These are phyloP conservation scores for Aspergillus mulundensis DNA, from an alignment of 495 filamentous ascomycete species.

Conservation along the genomic window DNA sequence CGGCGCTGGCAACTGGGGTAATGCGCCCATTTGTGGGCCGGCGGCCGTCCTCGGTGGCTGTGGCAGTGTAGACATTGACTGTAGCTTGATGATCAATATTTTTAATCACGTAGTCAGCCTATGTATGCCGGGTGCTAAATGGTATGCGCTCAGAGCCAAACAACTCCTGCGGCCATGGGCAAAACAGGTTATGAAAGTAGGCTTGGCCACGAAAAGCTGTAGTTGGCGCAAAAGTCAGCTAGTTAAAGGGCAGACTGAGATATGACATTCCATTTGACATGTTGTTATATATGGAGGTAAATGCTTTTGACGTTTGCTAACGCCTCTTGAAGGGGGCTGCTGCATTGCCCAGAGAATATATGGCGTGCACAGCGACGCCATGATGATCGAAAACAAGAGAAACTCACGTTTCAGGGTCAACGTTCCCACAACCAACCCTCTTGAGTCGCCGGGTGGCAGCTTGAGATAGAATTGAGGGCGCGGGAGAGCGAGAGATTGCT, in stretches of 20 bases:
- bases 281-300: not conserved
- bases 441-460: too few species aligned
- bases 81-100: not conserved
- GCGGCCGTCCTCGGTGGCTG: slow-evolving; percentile 57
- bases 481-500: not conserved
- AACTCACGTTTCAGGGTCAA: not conserved
- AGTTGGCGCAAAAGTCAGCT: not conserved
- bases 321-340: not conserved
- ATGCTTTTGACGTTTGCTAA: not conserved
- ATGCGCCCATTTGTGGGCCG: slow-evolving; percentile 59
- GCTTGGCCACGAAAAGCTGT: not conserved
- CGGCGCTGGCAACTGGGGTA: slow-evolving; percentile 66
- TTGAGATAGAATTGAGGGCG: not conserved
- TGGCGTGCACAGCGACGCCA: too few species aligned
- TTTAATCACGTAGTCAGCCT: not conserved
- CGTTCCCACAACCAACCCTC: too few species aligned
- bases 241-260: not conserved
- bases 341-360: not conserved
- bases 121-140: not conserved
- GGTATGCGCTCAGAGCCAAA: not conserved
- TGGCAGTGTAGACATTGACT: slow-evolving; percentile 54
- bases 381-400: not conserved
- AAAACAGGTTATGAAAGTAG: not conserved
- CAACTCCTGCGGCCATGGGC: slow-evolving; percentile 2
- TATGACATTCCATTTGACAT: not conserved